These are phyloP conservation scores for Boletellus ananas DNA, from an alignment of 768 basidiomycete species.

Conservation along the genomic window DNA sequence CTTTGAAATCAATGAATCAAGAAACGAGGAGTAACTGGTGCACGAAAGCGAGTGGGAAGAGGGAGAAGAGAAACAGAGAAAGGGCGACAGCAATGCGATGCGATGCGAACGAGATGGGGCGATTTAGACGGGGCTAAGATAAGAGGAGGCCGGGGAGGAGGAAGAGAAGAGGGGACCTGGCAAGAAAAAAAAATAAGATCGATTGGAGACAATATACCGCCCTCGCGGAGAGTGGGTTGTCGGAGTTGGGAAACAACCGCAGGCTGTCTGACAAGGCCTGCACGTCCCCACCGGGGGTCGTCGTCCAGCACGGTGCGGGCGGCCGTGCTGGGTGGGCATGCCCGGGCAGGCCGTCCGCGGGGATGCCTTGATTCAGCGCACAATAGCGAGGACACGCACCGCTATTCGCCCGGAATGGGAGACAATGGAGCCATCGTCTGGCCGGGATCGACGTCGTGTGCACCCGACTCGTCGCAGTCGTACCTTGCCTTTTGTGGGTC, in stretches of 20 bases:
- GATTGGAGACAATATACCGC: conserved; percentile 22
- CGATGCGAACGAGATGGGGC: conserved; percentile 28
- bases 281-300: background rate
- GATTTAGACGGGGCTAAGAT: conserved; percentile 34
- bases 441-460: conserved; percentile 16
- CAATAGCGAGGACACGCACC: conserved; percentile 25
- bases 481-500: conserved; percentile 36
- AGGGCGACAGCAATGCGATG: conserved; percentile 34
- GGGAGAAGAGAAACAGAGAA: conserved; percentile 11
- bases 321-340: background rate
- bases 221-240: conserved; percentile 32
- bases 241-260: conserved; percentile 30
- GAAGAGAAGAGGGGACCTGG: conserved; percentile 17
- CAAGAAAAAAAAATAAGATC: conserved; percentile 27
- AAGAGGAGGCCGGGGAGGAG: conserved; percentile 14
- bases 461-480: background rate
- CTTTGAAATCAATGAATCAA: conserved; percentile 27
- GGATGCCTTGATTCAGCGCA: conserved; percentile 20
- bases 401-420: conserved; percentile 21
- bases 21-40: conserved; percentile 25
- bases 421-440: conserved; percentile 22
- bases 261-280: conserved; percentile 17
- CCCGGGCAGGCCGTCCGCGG: background rate
- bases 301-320: background rate
- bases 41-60: conserved; percentile 28